Conservation (phyloP, 306 rosid genomes). For the Arachis hypogaea region DNA sequence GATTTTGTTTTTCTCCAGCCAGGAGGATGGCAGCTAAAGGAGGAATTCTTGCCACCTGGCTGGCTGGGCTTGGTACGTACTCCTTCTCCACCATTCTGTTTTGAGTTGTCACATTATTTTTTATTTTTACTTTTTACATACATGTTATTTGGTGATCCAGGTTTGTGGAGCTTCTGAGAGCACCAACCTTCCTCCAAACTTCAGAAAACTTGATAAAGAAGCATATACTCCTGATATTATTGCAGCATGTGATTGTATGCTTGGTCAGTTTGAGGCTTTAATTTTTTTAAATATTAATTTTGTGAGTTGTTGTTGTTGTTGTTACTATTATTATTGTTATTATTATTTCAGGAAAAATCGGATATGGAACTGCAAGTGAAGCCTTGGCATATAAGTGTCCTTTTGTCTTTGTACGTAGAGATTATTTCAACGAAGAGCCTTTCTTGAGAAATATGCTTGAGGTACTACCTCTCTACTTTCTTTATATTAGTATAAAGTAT, state of each 20-base stretch:
- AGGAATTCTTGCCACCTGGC: conserved; percentile 86
- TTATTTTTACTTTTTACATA: not conserved
- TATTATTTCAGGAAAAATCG: conserved; percentile 82
- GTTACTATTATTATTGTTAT: conserved; percentile 2
- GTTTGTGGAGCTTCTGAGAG: conserved; percentile 92
- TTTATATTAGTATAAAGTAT: conserved; percentile 19
- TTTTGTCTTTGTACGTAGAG: conserved; percentile 98
- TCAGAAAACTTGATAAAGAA: conserved; percentile 70
- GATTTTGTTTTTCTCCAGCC: conserved; percentile 65
- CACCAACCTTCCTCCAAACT: conserved; percentile 81
- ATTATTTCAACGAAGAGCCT: conserved; percentile 98
- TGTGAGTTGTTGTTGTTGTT: not conserved
- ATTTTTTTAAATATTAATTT: conserved; percentile 26
- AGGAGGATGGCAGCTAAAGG: conserved; percentile 88
- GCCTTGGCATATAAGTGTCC: conserved; percentile 89
- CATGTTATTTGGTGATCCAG: conserved; percentile 47
- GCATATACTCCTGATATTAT: conserved; percentile 94
- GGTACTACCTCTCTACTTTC: conserved; percentile 50
- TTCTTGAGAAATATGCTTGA: conserved; percentile 98
- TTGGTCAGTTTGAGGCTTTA: conserved; percentile 61
- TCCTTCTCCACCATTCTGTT: conserved; percentile 30
- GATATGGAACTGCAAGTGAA: conserved; percentile 95
- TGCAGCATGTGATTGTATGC: conserved; percentile 98
- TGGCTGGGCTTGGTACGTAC: conserved; percentile 89
- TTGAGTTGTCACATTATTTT: conserved; percentile 20